A percentile compares a stretch with the other conserved stretches of the same genome.
Conservation (phyloP, 2,329 filamentous ascomycete species). For the Davidsoniella neocaledoniae region DNA sequence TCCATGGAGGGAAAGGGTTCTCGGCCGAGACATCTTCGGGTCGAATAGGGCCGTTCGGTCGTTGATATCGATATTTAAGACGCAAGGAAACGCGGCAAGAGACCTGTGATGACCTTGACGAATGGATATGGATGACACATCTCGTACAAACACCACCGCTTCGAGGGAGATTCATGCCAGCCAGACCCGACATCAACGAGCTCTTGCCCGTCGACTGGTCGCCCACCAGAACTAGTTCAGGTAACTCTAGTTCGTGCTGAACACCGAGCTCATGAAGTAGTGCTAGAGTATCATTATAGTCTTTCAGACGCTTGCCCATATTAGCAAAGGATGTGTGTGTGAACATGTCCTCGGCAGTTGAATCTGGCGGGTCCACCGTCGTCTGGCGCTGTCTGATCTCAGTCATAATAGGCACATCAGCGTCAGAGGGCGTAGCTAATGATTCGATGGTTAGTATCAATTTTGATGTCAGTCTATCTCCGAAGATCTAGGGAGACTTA, state of each 20-base stretch:
- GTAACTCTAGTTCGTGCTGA: constrained; percentile 51
- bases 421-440: constrained; percentile 23
- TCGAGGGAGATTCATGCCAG: constrained; percentile 55
- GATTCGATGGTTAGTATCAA: not conserved
- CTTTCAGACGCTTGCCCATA: constrained; percentile 46
- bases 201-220: constrained; percentile 79
- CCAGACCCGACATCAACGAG: constrained; percentile 45
- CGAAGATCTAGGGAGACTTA: not conserved
- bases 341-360: constrained; percentile 21
- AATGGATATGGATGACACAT: constrained; percentile 65
- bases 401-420: constrained; percentile 12
- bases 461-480: too few species aligned
- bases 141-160: constrained; percentile 59
- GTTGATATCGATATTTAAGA: constrained; percentile 42
- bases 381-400: constrained; percentile 3
- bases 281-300: constrained; percentile 47
- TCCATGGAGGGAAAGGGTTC: constrained; percentile 51
- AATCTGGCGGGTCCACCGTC: not conserved
- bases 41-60: constrained; percentile 24
- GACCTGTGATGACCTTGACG: constrained; percentile 44
- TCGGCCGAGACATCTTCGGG: constrained; percentile 30
- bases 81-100: constrained; percentile 51
- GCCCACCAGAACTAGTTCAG: constrained; percentile 68
- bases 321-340: constrained; percentile 29
- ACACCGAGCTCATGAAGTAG: constrained; percentile 58